These are phyloP conservation scores for Posidonia oceanica DNA, from an alignment of 116 monocot species.

Conservation along the genomic window DNA sequence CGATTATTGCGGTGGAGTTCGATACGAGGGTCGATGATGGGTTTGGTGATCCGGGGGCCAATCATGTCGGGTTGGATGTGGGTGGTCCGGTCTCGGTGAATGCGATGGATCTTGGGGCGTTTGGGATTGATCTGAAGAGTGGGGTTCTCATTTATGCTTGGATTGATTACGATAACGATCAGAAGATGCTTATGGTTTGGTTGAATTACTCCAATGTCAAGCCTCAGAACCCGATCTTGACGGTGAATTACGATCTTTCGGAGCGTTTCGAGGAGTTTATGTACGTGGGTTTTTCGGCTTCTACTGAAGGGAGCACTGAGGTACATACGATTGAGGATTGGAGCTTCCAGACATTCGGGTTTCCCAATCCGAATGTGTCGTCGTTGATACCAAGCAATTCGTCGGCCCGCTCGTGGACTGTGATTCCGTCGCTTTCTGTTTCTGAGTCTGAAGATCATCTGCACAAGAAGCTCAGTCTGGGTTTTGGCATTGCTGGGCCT, in stretches of 20 bases:
- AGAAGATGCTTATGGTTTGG: constrained; percentile 25
- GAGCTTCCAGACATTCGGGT: constrained; percentile 53
- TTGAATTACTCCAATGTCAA: constrained; percentile 12
- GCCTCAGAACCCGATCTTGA: constrained; percentile 42
- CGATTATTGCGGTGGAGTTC: constrained; percentile 52
- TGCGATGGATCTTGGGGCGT: constrained; percentile 16
- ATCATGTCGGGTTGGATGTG: constrained; percentile 46
- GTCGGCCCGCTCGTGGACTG: not conserved
- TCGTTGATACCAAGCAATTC: not conserved
- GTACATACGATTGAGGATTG: constrained; percentile 36
- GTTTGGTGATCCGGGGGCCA: constrained; percentile 24
- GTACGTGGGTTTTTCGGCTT: constrained; percentile 68
- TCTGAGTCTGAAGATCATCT: not conserved
- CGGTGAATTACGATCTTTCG: constrained; percentile 25
- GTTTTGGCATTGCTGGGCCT: constrained; percentile 24
- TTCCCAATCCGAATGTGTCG: constrained; percentile 2
- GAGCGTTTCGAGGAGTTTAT: constrained; percentile 29
- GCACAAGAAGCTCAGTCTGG: constrained; percentile 20
- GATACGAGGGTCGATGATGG: constrained; percentile 37
- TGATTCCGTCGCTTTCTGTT: constrained; percentile 8
- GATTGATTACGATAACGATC: constrained; percentile 38
- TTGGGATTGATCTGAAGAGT: constrained; percentile 45
- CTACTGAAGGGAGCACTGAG: constrained; percentile 49
- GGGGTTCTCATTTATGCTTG: constrained; percentile 48
- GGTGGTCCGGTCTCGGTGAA: constrained; percentile 20